Base-by-base conservation (phyloP, 2,329 filamentous ascomycete genomes). In the Sphaerulina musiva region DNA sequence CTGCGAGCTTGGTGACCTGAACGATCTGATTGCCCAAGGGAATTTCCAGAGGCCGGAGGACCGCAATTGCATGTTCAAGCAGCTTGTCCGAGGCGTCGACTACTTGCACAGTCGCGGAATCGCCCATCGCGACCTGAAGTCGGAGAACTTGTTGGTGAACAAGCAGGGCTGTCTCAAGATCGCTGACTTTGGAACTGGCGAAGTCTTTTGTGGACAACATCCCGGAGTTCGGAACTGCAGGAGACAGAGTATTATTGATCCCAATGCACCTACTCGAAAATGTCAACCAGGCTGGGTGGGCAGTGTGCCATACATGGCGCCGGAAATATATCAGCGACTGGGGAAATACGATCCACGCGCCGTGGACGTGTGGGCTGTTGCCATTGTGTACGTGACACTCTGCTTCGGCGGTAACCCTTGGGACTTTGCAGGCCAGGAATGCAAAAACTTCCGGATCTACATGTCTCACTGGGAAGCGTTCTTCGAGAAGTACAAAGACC, bases 81-180 rank as follows among this genome's bases (percentile, higher is more conserved):
- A 95, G 70, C 76, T 95, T 29, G 75, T 93, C 32, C 86, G 89
- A 64, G 90, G 89, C 14, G 80, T 95, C 58, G 79, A 83, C 64
- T 93, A 95, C 67, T 76, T 95, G 20, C 90, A 95, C 70, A 77
- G 76, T 56, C 83, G 92, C 64, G 90, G 89, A 54, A 91, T 95
- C 66, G 90, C 89, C 1, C 90, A 95, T 71, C 86, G 90, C 46
- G 90, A 95, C 63, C 87, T 95, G 74, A 95, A 95, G 72, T 79
- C 91, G 9, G 90, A 95, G 69, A 95, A 95, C 64, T 75, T 95
- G 23, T 78, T 95, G 32, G 79, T 95, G 56, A 86, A 84, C 45
- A 83, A 82, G 62, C 82, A 89, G 55, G 89, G 89, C 66, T 85
- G 89, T 69, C 77, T 95, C 53, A 95, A 95, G 73, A 91, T 95